Base-by-base conservation (phyloP, 148 eudicot species). In the Vaccinium corymbosum region DNA sequence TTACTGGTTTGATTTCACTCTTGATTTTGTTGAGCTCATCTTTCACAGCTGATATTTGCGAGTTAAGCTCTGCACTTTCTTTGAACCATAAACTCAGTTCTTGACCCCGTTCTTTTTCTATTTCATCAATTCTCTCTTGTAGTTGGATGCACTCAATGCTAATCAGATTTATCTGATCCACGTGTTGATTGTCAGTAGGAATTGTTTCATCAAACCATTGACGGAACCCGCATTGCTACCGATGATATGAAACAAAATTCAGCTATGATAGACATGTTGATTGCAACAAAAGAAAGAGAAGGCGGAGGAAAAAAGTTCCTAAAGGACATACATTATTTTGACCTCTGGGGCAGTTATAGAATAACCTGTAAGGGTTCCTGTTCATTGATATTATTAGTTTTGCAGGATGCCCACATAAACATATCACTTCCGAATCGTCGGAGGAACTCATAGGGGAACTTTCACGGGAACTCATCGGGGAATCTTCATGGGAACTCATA, bases 321-420 rank as follows among this genome's bases (percentile, higher is more conserved):
- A n/a, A 62, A 62, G 68, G 68, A 8, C 68, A 62, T 62, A 62
- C 68, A 7, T n/a, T 62, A 62, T 62, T 8, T 62, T 62, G 27
- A 62, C 27, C 68, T 62, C 68, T n/a, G 68, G 68, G 68, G 27
- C 68, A 62, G 27, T 62, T 62, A n/a, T 62, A 62, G 68, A 62
- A 62, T 62, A 62, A 62, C 68, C 68, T 62, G n/a, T 20, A 62
- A 7, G 68, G 68, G 27, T 9, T 62, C 27, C 68, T 62, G 68
- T n/a, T 62, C 68, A n/a, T 62, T 62, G 68, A 62, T 62, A n/a
- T n/a, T 62, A 62, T 62, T 20, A 62, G 68, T 20, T 62, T 62
- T 62, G 68, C 68, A n/a, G 68, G 27, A 62, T 20, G 68, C 12
- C 27, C 68, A 62, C 68, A 62, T n/a, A 11, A n/a, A n/a, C 27